Conservation (phyloP, 1,284 basidiomycete species). For the Pisolithus thermaeus region DNA sequence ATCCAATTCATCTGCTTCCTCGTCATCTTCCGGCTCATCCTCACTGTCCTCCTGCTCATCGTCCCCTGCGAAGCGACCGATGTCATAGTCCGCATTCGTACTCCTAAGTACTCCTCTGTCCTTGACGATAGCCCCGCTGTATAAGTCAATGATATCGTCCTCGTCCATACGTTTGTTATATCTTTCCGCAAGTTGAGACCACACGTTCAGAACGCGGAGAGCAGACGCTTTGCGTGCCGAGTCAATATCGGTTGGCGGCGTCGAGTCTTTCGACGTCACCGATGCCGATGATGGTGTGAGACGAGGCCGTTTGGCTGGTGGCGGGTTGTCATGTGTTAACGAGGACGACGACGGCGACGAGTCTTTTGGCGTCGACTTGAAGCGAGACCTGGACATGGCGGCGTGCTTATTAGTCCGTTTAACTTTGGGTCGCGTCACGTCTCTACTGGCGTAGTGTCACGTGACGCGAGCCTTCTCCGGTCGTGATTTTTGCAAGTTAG, state of each 20-base stretch:
- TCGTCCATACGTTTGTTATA: slow-evolving; percentile 62
- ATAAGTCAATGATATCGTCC: slow-evolving; percentile 70
- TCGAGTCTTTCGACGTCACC: slow-evolving; percentile 18
- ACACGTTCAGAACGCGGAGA: slow-evolving; percentile 51
- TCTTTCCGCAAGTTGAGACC: slow-evolving; percentile 60
- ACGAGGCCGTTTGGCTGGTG: slow-evolving; percentile 35
- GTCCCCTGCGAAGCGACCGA: slow-evolving; percentile 41
- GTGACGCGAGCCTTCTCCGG: background rate
- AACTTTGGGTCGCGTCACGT: background rate
- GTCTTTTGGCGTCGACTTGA: background rate
- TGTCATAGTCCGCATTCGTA: slow-evolving; percentile 33
- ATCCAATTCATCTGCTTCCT: slow-evolving; percentile 23
- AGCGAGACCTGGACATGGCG: background rate
- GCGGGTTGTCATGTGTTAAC: slow-evolving; percentile 20
- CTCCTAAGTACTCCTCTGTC: slow-evolving; percentile 61
- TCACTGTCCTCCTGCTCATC: slow-evolving; percentile 34
- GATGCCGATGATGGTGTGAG: slow-evolving; percentile 26
- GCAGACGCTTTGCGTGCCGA: slow-evolving; percentile 51
- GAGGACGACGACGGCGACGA: slow-evolving; percentile 2
- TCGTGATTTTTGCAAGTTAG: background rate
- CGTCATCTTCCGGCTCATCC: slow-evolving; percentile 27
- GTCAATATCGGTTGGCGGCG: slow-evolving; percentile 36
- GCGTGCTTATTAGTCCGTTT: background rate
- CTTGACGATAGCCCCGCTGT: slow-evolving; percentile 50
- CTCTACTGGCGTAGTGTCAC: background rate